phyloP scores from a whole-genome alignment of 2,329 filamentous ascomycete species.

The Sporothrix dimorphospora region DNA sequence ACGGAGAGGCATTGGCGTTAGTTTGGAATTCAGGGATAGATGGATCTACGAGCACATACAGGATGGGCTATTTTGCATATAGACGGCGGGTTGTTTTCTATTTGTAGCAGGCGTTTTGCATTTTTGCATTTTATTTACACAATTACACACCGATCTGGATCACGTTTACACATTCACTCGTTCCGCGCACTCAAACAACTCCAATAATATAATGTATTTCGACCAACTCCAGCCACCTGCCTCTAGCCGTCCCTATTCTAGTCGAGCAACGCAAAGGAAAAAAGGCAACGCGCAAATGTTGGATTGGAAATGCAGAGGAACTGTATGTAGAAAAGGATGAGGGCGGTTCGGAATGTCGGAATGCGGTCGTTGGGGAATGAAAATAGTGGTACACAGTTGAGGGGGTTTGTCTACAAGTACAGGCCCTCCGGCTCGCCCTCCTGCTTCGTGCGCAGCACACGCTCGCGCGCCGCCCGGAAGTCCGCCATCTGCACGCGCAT shows the following conservation, averaged over 20 bases:
- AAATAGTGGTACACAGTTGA: constrained; percentile 12
- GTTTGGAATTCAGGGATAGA: background rate
- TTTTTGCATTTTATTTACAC: background rate
- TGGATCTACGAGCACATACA: background rate
- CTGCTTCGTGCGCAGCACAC: constrained; percentile 96
- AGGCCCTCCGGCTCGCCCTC: constrained; percentile 97
- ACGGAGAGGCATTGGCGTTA: too few species aligned
- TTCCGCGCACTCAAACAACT: too few species aligned
- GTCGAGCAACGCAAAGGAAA: background rate
- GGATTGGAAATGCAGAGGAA: background rate
- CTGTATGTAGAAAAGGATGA: background rate
- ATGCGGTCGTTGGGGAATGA: background rate
- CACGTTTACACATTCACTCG: background rate
- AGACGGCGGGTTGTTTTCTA: background rate
- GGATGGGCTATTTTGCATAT: background rate
- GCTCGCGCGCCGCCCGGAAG: constrained; percentile 88
- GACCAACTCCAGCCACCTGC: constrained; percentile 1
- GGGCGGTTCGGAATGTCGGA: background rate
- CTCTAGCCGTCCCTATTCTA: constrained; percentile 5
- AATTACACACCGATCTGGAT: background rate
- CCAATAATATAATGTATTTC: background rate
- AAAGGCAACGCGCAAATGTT: background rate
- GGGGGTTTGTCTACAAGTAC: constrained; percentile 77
- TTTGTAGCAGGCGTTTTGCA: background rate
- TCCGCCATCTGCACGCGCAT: constrained; percentile 99